Conservation (phyloP, 2,329 filamentous ascomycete species). For the Aspergillus fumigatus region DNA sequence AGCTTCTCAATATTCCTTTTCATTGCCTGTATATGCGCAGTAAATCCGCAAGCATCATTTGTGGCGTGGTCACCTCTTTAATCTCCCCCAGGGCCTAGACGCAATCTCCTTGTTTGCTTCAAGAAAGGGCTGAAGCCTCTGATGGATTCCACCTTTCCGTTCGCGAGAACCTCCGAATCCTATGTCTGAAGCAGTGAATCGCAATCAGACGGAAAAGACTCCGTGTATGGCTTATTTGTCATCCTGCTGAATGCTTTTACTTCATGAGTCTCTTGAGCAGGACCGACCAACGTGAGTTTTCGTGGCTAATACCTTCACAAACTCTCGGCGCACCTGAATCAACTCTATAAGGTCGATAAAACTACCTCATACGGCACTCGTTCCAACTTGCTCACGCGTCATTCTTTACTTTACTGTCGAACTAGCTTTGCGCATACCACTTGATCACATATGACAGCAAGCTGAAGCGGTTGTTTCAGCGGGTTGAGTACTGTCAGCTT, state of each 20-base stretch:
- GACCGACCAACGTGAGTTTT: not conserved
- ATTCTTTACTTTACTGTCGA: not conserved
- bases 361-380: not conserved
- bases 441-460: constrained; percentile 26
- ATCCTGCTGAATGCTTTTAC: not conserved
- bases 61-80: not conserved
- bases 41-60: not conserved
- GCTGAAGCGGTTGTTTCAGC: constrained; percentile 15
- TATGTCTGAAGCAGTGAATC: not conserved
- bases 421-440: not conserved
- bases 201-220: not conserved
- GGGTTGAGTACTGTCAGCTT: constrained; percentile 17
- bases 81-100: not conserved
- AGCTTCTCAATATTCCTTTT: not conserved
- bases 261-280: not conserved
- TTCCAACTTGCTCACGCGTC: not conserved
- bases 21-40: not conserved
- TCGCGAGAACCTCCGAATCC: not conserved
- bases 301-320: not conserved
- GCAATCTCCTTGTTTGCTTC: not conserved
- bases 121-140: not conserved
- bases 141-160: not conserved
- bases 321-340: not conserved
- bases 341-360: not conserved
- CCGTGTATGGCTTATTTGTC: not conserved